phyloP scores from a whole-genome alignment of 108 stramenopile species.

The Fragilariopsis cylindrus region DNA sequence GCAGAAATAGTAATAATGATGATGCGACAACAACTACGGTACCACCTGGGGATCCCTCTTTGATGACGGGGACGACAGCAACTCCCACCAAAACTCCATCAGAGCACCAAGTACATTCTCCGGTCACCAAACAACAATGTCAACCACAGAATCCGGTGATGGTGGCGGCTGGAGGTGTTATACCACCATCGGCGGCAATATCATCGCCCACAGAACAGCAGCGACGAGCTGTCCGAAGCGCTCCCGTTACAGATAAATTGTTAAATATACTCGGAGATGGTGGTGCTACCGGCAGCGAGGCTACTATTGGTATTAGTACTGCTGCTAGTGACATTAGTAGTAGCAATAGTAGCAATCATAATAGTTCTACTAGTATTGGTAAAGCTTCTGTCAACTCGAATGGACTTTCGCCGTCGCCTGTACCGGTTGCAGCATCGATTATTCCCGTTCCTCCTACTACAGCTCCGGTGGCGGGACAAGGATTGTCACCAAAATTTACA shows the following conservation, averaged over 20 bases:
- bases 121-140: neutral
- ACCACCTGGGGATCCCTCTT: too few relatives aligned
- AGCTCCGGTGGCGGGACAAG: neutral
- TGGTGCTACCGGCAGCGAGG: constrained; percentile 1
- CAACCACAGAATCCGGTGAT: too few relatives aligned
- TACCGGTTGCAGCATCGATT: neutral
- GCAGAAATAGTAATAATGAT: too few relatives aligned
- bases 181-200: too few relatives aligned
- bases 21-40: too few relatives aligned
- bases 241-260: constrained; percentile 44
- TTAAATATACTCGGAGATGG: constrained; percentile 29
- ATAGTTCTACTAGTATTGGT: neutral
- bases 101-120: neutral
- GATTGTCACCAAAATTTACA: neutral
- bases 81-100: neutral
- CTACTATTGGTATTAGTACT: neutral
- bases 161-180: too few relatives aligned
- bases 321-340: neutral
- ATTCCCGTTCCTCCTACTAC: neutral
- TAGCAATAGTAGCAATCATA: neutral
- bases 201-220: too few relatives aligned
- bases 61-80: too few relatives aligned
- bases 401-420: neutral
- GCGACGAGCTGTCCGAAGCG: neutral
- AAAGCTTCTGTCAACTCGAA: neutral